Evolutionary conservation across 2,329 filamentous ascomycete species (phyloP).

Genomic region (Aspergillus glaucus): DNA sequence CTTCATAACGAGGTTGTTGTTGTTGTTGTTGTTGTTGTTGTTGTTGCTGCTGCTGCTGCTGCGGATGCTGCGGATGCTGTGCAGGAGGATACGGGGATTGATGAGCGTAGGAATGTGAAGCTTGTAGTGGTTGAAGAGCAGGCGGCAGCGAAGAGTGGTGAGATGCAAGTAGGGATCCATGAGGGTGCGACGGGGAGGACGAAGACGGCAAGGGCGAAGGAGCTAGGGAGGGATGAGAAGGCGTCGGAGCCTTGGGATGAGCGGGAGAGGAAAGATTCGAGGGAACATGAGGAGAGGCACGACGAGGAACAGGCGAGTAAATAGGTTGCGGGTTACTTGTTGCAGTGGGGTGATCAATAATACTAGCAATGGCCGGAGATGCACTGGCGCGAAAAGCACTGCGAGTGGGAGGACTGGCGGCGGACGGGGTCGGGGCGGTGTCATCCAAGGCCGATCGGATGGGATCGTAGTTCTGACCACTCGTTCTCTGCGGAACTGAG

Average conservation of each 20-base stretch:
- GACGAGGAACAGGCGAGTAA: slow-evolving; percentile 22
- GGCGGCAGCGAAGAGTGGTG: slow-evolving; percentile 7
- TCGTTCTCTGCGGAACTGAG: slow-evolving; percentile 49
- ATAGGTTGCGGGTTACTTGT: slow-evolving; percentile 13
- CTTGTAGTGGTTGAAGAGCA: slow-evolving; percentile 10
- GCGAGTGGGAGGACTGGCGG: slow-evolving; percentile 43
- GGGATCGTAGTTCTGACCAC: slow-evolving; percentile 82
- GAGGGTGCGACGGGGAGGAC: slow-evolving; percentile 13
- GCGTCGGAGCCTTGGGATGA: slow-evolving; percentile 18
- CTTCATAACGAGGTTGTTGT: slow-evolving; percentile 8
- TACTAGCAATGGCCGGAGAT: slow-evolving; percentile 84
- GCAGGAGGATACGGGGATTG: slow-evolving; percentile 19
- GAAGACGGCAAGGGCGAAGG: slow-evolving; percentile 17
- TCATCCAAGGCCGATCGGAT: slow-evolving; percentile 63
- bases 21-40: slow-evolving; percentile 16
- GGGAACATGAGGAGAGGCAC: slow-evolving; percentile 2
- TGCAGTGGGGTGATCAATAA: slow-evolving; percentile 62
- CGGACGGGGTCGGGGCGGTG: slow-evolving; percentile 31
- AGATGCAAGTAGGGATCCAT: slow-evolving; percentile 12
- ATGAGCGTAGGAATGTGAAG: slow-evolving; percentile 19
- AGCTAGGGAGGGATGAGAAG: slow-evolving; percentile 17
- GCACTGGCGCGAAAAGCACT: slow-evolving; percentile 65
- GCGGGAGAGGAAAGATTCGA: slow-evolving; percentile 15
- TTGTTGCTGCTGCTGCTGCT: slow-evolving; percentile 14
- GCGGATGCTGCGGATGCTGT: slow-evolving; percentile 4